A percentile compares a stretch with the other conserved stretches of the same genome.
phyloP scores from a whole-genome alignment of 2,329 filamentous ascomycete genomes.

The Penicillium sp. region DNA sequence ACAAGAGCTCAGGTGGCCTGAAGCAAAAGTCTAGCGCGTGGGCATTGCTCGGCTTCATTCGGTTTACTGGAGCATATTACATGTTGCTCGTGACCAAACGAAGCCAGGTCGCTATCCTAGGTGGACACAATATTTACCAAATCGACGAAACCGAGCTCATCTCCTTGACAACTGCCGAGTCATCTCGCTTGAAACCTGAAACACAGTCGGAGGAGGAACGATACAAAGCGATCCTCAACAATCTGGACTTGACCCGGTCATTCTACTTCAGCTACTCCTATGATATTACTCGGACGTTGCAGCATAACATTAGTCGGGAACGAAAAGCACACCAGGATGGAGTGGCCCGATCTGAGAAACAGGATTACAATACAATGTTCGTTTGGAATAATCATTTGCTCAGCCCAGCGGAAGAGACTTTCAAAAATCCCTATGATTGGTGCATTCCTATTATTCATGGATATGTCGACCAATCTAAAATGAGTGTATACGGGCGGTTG shows the following conservation, averaged over 20 bases:
- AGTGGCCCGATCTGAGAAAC: constrained; percentile 64
- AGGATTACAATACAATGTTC: constrained; percentile 95
- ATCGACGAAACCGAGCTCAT: constrained; percentile 92
- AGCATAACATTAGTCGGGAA: constrained; percentile 87
- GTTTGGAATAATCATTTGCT: constrained; percentile 95
- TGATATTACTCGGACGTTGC: constrained; percentile 88
- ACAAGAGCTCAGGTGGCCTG: constrained; percentile 85
- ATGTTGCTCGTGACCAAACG: constrained; percentile 97
- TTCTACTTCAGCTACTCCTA: constrained; percentile 99
- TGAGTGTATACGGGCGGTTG: constrained; percentile 83
- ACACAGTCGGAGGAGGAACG: constrained; percentile 86
- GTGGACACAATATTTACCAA: constrained; percentile 94
- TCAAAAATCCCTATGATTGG: constrained; percentile 91
- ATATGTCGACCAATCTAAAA: constrained; percentile 87
- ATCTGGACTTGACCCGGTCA: constrained; percentile 84
- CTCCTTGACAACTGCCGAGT: constrained; percentile 74
- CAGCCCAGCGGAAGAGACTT: constrained; percentile 68
- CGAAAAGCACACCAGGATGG: constrained; percentile 71
- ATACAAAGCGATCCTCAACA: constrained; percentile 86
- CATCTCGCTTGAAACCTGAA: constrained; percentile 73
- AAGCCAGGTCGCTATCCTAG: constrained; percentile 93
- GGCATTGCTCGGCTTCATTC: constrained; percentile 93
- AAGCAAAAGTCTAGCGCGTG: constrained; percentile 88
- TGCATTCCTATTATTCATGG: constrained; percentile 94
- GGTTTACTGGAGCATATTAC: constrained; percentile 94